Base-by-base conservation (phyloP, 2,329 filamentous ascomycete genomes). In the Fusarium pilosicola region DNA sequence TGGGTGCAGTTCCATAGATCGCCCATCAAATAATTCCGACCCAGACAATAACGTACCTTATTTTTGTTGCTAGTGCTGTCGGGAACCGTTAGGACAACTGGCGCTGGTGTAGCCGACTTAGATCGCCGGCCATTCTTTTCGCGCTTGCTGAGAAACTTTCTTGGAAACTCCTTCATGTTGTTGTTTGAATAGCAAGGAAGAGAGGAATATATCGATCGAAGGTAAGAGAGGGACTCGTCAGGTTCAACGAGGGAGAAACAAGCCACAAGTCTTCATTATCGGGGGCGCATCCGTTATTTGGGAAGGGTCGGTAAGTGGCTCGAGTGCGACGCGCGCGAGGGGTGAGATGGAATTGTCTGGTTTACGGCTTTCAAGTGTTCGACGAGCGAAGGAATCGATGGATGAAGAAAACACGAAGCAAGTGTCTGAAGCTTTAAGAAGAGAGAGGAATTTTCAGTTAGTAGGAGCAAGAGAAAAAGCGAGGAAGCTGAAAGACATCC, bases 91-190 rank as follows among this genome's bases (percentile, higher is more conserved):
- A 71, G 68, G 30, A 83, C 81, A 30, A 87, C 85, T 62, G 90
- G 88, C 22, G 85, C 81, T 44, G 87, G 85, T 59, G 90, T 88
- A 26, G 86, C 85, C 52, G 88, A 90, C 76, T 88, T 89, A 77
- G 85, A 86, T 68, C 88, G 86, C 65, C 84, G 85, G 74, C 84
- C 85, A 80, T 86, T 86, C 83, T 89, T 94, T 78, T 94, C 92
- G 74, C 92, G 89, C 75, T 92, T 86, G 81, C 89, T 93, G 68
- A 93, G 89, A 80, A 94, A 91, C 77, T 92, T 90, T 79, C 89
- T 90, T 55, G 87, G 86, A 68, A 88, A 83, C 73, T 85, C 82
- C 82, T 88, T 89, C 86, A 89, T 89, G 79, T 75, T 86, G 79
- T 69, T 73, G 79, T 69, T 73, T 58, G 38, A 49, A 34, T 70